These are phyloP conservation scores for Eragrostis tef DNA, from an alignment of 202 grass and related monocot species.

Conservation along the genomic window DNA sequence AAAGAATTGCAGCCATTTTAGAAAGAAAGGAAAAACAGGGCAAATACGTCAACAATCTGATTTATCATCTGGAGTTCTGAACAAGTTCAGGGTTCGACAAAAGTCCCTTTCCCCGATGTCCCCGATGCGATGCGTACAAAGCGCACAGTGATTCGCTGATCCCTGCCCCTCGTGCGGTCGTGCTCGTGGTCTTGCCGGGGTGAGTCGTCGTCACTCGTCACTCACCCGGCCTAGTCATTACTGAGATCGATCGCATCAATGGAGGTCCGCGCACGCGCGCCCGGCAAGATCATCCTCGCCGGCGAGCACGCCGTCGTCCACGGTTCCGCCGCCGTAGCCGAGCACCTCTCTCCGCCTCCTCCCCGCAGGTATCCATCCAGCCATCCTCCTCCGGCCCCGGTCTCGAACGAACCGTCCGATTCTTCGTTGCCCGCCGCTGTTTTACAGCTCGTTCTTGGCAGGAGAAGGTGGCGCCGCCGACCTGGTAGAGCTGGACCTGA, in stretches of 20 bases:
- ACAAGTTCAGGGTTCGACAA: too few relatives aligned
- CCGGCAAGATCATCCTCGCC: conserved; percentile 82
- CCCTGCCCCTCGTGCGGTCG: not conserved
- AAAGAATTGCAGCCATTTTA: too few relatives aligned
- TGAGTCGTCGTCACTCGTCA: not conserved
- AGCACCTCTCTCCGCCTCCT: conserved; percentile 27
- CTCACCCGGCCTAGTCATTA: conserved; percentile 46
- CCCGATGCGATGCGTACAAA: conserved; percentile 1
- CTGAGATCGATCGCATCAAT: conserved; percentile 36
- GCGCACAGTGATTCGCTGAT: not conserved
- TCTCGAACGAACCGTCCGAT: not conserved
- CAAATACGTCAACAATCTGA: too few relatives aligned
- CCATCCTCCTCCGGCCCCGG: not conserved
- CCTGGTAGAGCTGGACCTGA: conserved; percentile 61
- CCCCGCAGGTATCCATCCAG: conserved; percentile 13
- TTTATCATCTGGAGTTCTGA: too few relatives aligned
- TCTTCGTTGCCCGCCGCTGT: not conserved
- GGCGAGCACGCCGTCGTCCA: conserved; percentile 98
- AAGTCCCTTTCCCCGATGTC: conserved; percentile 8
- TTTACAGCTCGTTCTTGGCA: not conserved
- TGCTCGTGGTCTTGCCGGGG: too few relatives aligned
- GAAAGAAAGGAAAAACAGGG: too few relatives aligned
- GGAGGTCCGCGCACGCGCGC: conserved; percentile 71
- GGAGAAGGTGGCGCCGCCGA: conserved; percentile 29
- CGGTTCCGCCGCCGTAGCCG: conserved; percentile 69